phyloP scores from a whole-genome alignment of 1,284 basidiomycete species.

The Anthracocystis walkeri region DNA sequence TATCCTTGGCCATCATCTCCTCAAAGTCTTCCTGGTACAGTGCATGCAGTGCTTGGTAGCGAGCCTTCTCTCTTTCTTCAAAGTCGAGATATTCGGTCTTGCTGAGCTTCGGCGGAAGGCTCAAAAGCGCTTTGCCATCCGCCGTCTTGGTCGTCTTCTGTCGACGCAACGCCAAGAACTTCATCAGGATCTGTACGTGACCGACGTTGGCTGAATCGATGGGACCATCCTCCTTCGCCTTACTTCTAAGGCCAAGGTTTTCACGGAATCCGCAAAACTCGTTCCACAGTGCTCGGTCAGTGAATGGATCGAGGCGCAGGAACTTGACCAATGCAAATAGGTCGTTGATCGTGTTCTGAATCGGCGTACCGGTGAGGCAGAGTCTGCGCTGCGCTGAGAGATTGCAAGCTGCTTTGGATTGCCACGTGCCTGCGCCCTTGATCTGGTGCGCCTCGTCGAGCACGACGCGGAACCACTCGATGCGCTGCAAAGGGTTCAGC shows the following conservation, averaged over 20 bases:
- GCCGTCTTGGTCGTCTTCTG: constrained; percentile 89
- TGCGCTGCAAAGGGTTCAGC: constrained; percentile 88
- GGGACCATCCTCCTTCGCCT: constrained; percentile 49
- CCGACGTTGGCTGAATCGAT: constrained; percentile 86
- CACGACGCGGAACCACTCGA: constrained; percentile 97
- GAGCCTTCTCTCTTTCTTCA: constrained; percentile 81
- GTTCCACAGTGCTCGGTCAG: constrained; percentile 92
- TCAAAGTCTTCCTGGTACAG: constrained; percentile 91
- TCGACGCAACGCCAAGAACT: constrained; percentile 91
- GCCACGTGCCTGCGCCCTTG: constrained; percentile 93
- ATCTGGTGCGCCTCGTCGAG: constrained; percentile 94
- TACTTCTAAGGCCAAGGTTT: constrained; percentile 72
- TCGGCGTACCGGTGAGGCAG: constrained; percentile 95
- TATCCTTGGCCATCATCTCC: constrained; percentile 86
- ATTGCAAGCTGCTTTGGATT: constrained; percentile 93
- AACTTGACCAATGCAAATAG: constrained; percentile 97
- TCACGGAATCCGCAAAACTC: constrained; percentile 91
- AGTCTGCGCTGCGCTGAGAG: constrained; percentile 91
- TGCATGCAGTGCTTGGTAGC: constrained; percentile 88
- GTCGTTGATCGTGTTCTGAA: constrained; percentile 98
- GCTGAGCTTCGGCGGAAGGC: constrained; percentile 84
- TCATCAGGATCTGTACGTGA: constrained; percentile 96
- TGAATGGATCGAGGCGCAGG: constrained; percentile 88
- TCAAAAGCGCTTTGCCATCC: constrained; percentile 85
- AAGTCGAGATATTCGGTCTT: constrained; percentile 87